These are phyloP conservation scores for Tylopilus felleus DNA, from an alignment of 768 basidiomycete species.

Conservation along the genomic window DNA sequence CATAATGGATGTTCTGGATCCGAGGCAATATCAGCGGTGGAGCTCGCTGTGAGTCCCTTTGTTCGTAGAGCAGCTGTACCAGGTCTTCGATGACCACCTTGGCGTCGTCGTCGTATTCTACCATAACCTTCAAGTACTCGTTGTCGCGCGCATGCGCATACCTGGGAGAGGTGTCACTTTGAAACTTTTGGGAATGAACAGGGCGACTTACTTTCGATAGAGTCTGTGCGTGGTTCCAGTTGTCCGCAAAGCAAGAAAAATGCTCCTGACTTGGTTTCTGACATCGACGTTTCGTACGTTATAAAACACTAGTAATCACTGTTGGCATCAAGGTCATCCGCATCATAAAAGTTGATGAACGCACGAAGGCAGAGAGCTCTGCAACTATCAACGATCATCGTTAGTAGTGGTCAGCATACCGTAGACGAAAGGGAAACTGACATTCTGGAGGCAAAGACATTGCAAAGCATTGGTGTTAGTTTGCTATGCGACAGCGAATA, in stretches of 20 bases:
- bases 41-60: not conserved
- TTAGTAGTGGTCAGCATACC: not conserved
- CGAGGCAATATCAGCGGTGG: conserved; percentile 3
- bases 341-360: conserved; percentile 13
- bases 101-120: conserved; percentile 16
- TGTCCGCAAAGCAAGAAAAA: conserved; percentile 10
- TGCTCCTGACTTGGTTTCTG: not conserved
- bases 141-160: no score
- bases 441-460: conserved; percentile 48
- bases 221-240: not conserved
- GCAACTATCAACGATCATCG: conserved; percentile 34
- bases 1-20: conserved; percentile 33
- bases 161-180: not conserved
- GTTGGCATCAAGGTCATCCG: not conserved
- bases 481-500: conserved; percentile 5
- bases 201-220: conserved; percentile 7
- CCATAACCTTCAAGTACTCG: conserved; percentile 14
- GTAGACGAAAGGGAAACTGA: conserved; percentile 27
- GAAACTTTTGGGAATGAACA: not conserved
- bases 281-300: conserved; percentile 18
- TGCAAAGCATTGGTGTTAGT: conserved; percentile 24
- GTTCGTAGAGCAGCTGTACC: no score
- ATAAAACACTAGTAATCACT: conserved; percentile 18
- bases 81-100: no score
- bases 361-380: conserved; percentile 45